Evolutionary conservation across 441 rosid species (phyloP).

Genomic region (Gossypium trilobum): DNA sequence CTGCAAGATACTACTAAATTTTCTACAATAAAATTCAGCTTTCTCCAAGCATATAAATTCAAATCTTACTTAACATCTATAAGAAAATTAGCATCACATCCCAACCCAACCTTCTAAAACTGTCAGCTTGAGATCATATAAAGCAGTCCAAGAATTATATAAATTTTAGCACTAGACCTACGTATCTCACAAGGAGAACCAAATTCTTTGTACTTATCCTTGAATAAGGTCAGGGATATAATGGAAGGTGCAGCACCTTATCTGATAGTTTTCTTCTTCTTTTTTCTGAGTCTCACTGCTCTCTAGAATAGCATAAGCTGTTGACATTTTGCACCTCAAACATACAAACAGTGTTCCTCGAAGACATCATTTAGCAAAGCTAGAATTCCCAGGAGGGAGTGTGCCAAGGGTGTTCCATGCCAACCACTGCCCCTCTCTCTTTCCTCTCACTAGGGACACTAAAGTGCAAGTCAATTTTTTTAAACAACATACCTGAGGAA

Average conservation of each 20-base stretch:
- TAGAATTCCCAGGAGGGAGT: neutral
- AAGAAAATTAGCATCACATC: conserved; percentile 2
- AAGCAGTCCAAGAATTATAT: neutral
- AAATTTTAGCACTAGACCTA: neutral
- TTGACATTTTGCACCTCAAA: neutral
- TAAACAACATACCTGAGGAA: conserved; percentile 41
- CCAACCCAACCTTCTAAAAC: neutral
- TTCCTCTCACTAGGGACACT: neutral
- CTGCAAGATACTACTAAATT: neutral
- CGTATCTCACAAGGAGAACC: neutral
- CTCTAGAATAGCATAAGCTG: neutral
- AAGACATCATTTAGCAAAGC: neutral
- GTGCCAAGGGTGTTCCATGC: neutral
- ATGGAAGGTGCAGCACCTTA: neutral
- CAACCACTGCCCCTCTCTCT: neutral
- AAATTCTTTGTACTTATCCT: neutral
- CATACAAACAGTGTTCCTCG: neutral
- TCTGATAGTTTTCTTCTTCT: neutral
- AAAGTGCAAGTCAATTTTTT: neutral
- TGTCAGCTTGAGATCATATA: neutral
- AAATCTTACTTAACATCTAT: neutral
- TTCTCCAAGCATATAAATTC: neutral
- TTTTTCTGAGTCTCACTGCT: neutral
- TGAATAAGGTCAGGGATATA: neutral
- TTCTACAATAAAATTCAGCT: neutral